Percentiles rank a stretch among this genome's conserved stretches.
These are phyloP conservation scores for Betula pendula DNA, from an alignment of 306 rosid species.

Conservation along the genomic window DNA sequence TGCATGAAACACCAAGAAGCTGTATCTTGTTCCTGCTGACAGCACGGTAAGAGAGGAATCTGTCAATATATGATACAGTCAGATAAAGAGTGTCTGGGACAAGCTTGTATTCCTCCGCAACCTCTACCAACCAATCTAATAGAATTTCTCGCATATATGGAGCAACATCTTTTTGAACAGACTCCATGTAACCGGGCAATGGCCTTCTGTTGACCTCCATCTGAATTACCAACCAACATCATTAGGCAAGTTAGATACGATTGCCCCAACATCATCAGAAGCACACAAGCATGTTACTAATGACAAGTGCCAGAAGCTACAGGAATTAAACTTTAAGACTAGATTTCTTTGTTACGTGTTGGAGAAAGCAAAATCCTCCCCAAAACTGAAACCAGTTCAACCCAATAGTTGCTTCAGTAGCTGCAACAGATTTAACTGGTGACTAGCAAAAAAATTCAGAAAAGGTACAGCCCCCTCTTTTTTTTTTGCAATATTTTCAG, in stretches of 20 bases:
- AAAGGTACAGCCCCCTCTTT: too few species aligned
- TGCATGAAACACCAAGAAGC: constrained; percentile 49
- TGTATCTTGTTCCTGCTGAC: constrained; percentile 36
- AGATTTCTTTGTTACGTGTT: background rate
- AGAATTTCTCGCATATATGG: constrained; percentile 37
- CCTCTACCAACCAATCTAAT: constrained; percentile 51
- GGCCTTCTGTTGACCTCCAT: constrained; percentile 36
- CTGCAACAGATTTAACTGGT: background rate
- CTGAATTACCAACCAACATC: constrained; percentile 29
- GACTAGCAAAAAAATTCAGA: too few species aligned
- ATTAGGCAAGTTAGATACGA: background rate
- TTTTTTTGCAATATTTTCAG: too few species aligned
- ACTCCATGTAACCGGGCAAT: constrained; percentile 10
- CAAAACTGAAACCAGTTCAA: background rate
- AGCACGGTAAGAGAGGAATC: constrained; percentile 36
- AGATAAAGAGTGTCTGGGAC: constrained; percentile 44
- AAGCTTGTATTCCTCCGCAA: constrained; percentile 43
- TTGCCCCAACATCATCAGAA: background rate
- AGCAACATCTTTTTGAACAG: constrained; percentile 25
- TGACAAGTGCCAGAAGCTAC: background rate
- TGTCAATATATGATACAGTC: constrained; percentile 40
- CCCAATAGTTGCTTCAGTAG: background rate
- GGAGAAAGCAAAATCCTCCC: background rate
- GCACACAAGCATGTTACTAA: background rate
- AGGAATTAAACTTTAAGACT: background rate